Percentiles rank a stretch among this genome's conserved stretches.
These are phyloP conservation scores for Mucor irregularis DNA, from an alignment of 371 early-diverging fungal genomes.

Conservation along the genomic window DNA sequence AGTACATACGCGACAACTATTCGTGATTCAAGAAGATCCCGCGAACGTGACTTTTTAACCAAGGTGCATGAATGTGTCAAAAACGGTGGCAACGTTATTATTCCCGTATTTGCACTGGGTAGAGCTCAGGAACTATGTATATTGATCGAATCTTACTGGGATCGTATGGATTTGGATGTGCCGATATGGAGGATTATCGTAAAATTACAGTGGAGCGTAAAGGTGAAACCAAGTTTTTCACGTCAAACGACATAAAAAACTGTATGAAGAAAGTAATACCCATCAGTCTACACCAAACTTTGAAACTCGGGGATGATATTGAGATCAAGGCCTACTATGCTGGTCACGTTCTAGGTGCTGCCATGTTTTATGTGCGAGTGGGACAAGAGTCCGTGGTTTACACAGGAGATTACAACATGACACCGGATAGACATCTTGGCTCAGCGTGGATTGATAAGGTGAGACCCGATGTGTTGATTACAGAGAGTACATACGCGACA, in stretches of 20 bases:
- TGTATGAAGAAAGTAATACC: conserved; percentile 92
- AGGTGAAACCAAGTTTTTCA: conserved; percentile 87
- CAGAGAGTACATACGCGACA: conserved; percentile 96
- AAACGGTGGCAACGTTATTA: conserved; percentile 91
- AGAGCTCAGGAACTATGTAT: conserved; percentile 97
- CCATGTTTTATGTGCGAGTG: conserved; percentile 90
- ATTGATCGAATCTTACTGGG: conserved; percentile 94
- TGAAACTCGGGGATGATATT: conserved; percentile 80
- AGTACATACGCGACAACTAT: conserved; percentile 96
- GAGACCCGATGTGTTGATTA: conserved; percentile 90
- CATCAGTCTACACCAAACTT: conserved; percentile 87
- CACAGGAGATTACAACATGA: conserved; percentile 98
- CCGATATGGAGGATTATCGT: no score
- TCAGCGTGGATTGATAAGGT: conserved; percentile 93
- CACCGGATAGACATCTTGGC: conserved; percentile 94
- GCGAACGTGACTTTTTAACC: conserved; percentile 92
- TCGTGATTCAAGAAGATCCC: conserved; percentile 89
- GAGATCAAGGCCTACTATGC: conserved; percentile 95
- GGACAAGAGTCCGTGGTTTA: conserved; percentile 89
- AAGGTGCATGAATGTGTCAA: conserved; percentile 88
- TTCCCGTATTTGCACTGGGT: conserved; percentile 96
- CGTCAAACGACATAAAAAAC: conserved; percentile 78
- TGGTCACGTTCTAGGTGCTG: conserved; percentile 98
- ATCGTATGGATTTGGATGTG: conserved; percentile 82
- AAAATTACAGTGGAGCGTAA: conserved; percentile 88